Evolutionary conservation across 2,329 filamentous ascomycete genomes (phyloP), one percentile per base, ranked within the genome.

Genomic region (Leptographium galeiforme): DNA sequence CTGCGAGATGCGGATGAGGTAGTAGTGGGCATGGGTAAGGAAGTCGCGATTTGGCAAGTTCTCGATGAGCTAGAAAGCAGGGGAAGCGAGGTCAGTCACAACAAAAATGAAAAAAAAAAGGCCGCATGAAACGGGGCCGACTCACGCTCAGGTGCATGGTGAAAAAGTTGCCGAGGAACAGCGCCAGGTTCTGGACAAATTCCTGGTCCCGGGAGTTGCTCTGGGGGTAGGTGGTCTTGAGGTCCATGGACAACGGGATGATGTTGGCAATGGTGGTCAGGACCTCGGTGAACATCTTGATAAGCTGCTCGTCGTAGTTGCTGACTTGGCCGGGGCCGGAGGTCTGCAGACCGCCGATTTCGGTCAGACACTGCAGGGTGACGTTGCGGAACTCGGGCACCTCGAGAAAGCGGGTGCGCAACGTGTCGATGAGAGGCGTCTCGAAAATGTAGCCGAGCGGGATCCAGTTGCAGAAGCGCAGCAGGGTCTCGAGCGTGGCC

Each of bases 381-480:
- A 97, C 82, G 68, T 98, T 98, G 55, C 94, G 86, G 72, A 97
- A 98, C 63, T 96, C 91, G 41, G 90, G 89, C 33, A 88, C 84
- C 62, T 95, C 88, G 55, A 98, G 77, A 70, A 98, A 98, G 52
- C 93, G 83, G 55, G 85, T 94, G 60, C 93, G 84, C 57, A 98
- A 74, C 0, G 91, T 97, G 64, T 95, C 89, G 68, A 98, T 97
- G 59, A 98, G 83, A 39, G 87, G 84, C 0, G 91, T 98, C 76
- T 98, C 93, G 70, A 98, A 98, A 61, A 98, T 97, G 71, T 96
- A 98, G 54, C 94, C 93, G 41, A 98, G 74, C 0, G 93, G 93
- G 54, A 98, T 98, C 93, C 93, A 98, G 75, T 97, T 97, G 67
- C 95, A 86, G 70, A 98, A 98, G 56, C 90, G 87, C 52, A 98